Evolutionary conservation across 306 rosid species (phyloP), one percentile per base, ranked within the genome.

Genomic region (Corylus americana): DNA sequence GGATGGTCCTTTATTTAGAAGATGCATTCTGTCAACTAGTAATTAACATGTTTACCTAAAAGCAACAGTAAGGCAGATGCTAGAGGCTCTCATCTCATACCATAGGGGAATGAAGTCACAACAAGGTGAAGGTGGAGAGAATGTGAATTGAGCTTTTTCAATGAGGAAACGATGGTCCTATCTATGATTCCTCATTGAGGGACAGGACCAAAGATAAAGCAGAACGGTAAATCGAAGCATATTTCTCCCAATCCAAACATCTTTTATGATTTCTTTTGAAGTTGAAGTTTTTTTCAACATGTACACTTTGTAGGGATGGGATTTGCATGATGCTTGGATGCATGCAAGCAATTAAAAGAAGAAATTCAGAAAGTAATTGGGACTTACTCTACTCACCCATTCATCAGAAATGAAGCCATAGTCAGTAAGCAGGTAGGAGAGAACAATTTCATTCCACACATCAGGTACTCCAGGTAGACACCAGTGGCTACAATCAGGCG

Each of bases 381-480:
- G 78, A 76, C 91, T 84, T 78, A 86, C 91, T n/a, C 17, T 58
- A 16, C 68, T 71, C 79, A 81, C 78, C 70, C 64, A 75, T 79
- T 77, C 79, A 82, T 72, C 55, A 80, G 79, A 73, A 71, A 73
- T 85, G 78, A 71, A 10, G 82, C 80, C 76, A 73, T 82, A 73
- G 48, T 67, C 84, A 35, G 75, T 8, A 87, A 82, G 80, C 69
- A 89, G 86, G 84, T 86, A 88, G 50, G 89, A 82, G 74, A 93
- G 86, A 73, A 91, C 42, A 81, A 93, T 87, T 82, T 93, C 92
- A 55, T 91, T 93, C 98, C 98, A 93, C 79, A 84, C 80, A 82
- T 93, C 98, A 63, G 98, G 98, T 10, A 91, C 87, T 51, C 98
- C 97, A 49, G 97, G 98, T 47, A 93, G 86, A 84, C 98, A 93